These are phyloP conservation scores for Fusarium sp. DNA, from an alignment of 2,329 filamentous ascomycete species.

Conservation along the genomic window DNA sequence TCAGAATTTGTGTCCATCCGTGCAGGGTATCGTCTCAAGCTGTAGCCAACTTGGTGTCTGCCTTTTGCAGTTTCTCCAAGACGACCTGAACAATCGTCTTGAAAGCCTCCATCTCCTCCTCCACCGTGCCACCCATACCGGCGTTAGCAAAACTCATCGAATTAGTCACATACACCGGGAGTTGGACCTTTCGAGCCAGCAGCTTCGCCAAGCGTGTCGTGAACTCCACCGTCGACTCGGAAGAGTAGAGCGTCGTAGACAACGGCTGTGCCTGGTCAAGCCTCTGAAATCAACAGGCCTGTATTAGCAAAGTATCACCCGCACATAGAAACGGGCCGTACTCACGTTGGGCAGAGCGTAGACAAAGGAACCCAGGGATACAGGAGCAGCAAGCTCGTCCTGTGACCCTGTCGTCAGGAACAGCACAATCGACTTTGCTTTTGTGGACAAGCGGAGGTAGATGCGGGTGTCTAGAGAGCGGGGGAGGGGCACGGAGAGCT, in stretches of 20 bases:
- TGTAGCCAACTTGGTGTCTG: constrained; percentile 18
- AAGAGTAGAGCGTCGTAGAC: constrained; percentile 81
- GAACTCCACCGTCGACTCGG: constrained; percentile 84
- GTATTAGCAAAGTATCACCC: constrained; percentile 25
- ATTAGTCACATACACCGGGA: constrained; percentile 90
- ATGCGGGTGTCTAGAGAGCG: constrained; percentile 69
- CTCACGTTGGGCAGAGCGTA: constrained; percentile 91
- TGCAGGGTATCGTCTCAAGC: constrained; percentile 3
- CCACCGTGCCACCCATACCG: constrained; percentile 81
- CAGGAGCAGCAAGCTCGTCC: constrained; percentile 61
- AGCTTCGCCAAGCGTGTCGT: constrained; percentile 86
- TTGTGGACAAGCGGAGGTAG: constrained; percentile 68
- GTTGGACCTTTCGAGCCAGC: constrained; percentile 75
- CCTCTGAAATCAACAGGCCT: constrained; percentile 51
- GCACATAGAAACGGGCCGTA: constrained; percentile 21
- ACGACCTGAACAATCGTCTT: constrained; percentile 78
- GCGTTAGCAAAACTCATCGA: constrained; percentile 81
- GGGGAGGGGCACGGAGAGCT: constrained; percentile 71
- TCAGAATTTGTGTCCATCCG: neutral
- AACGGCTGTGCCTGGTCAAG: constrained; percentile 71
- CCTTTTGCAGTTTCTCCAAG: constrained; percentile 45
- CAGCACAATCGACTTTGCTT: constrained; percentile 67
- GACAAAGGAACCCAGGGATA: constrained; percentile 86
- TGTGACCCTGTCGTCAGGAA: constrained; percentile 69
- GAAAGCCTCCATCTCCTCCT: constrained; percentile 95